A percentile compares a stretch with the other conserved stretches of the same genome.
phyloP scores from a whole-genome alignment of 2,329 filamentous ascomycete species.

The Trichoderma koningii region DNA sequence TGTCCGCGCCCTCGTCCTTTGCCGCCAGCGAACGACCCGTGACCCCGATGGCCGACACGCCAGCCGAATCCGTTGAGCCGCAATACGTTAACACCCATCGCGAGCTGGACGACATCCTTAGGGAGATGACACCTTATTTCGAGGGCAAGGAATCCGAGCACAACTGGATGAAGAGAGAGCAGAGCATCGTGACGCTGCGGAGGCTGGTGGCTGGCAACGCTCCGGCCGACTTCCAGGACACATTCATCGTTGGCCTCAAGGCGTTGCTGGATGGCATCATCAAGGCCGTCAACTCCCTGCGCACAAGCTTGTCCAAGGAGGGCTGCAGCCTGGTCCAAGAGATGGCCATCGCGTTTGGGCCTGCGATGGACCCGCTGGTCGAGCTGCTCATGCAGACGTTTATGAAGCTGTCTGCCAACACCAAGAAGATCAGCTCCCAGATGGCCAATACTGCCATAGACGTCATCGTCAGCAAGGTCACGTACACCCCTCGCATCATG shows the following conservation, averaged over 20 bases:
- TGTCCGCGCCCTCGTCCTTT: conserved; percentile 53
- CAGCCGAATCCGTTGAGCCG: conserved; percentile 72
- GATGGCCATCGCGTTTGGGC: conserved; percentile 72
- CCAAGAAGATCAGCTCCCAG: conserved; percentile 90
- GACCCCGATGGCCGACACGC: conserved; percentile 65
- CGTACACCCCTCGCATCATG: conserved; percentile 78
- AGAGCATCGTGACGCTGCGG: conserved; percentile 74
- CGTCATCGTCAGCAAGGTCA: conserved; percentile 73
- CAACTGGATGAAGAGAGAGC: conserved; percentile 88
- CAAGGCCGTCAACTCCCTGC: conserved; percentile 78
- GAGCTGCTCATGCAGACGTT: conserved; percentile 87
- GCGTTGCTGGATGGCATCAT: conserved; percentile 81
- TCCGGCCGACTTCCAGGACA: conserved; percentile 70
- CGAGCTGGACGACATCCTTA: conserved; percentile 85
- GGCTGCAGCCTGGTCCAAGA: conserved; percentile 85
- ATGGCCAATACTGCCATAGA: conserved; percentile 81
- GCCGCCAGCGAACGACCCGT: conserved; percentile 53
- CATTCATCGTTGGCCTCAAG: conserved; percentile 72
- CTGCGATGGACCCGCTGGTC: conserved; percentile 82
- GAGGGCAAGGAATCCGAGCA: conserved; percentile 87
- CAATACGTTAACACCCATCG: conserved; percentile 79
- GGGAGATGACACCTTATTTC: conserved; percentile 77
- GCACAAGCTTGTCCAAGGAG: conserved; percentile 88
- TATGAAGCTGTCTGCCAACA: conserved; percentile 84
- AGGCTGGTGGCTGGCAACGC: conserved; percentile 82